Evolutionary conservation across 129 eudicot species (phyloP), one percentile per base, ranked within the genome.

Genomic region (Helichrysum umbraculigerum): DNA sequence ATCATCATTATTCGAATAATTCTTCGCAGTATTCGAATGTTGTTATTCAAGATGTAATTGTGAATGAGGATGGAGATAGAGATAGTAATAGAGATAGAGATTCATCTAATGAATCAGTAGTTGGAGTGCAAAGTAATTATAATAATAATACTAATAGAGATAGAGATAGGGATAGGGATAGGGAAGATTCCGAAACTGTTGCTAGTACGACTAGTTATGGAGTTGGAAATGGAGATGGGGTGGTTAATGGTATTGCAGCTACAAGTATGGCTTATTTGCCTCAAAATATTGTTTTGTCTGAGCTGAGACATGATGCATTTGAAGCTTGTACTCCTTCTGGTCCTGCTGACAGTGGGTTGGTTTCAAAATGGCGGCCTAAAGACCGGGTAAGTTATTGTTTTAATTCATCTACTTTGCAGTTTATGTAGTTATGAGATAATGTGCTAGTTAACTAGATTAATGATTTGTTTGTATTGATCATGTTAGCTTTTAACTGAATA

Each of bases 241-340:
- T 41, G 4, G 85, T 21, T 5, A 52, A 17, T 62, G 83, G 83
- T n/a, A 74, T 64, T 19, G 66, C 89, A 30, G 89, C 86, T 7
- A 90, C 98, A 4, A 88, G 91, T 80, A 87, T 94, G 92, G 92
- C 89, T 3, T 91, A 91, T 83, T 78, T 94, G 85, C 97, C 99
- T 2, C 99, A 87, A 41, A 91, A 85, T 28, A 56, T 85, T 20
- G 99, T 94, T 30, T 76, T 94, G 81, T 84, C 91, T 71, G 99
- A 94, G 85, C 90, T 89, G 7, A 70, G 99, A 32, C 97, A 94
- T 47, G 96, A 94, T 63, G 93, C 85, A 1, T 94, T 91, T 41
- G 97, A 91, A 77, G 99, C 63, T 14, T 74, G 85, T 32, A 57
- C 85, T 2, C 90, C 96, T 1, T 79, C 96, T 10, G 97, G 99